Evolutionary conservation across 257 asterid species (phyloP).

Genomic region (Haberlea rhodopensis): DNA sequence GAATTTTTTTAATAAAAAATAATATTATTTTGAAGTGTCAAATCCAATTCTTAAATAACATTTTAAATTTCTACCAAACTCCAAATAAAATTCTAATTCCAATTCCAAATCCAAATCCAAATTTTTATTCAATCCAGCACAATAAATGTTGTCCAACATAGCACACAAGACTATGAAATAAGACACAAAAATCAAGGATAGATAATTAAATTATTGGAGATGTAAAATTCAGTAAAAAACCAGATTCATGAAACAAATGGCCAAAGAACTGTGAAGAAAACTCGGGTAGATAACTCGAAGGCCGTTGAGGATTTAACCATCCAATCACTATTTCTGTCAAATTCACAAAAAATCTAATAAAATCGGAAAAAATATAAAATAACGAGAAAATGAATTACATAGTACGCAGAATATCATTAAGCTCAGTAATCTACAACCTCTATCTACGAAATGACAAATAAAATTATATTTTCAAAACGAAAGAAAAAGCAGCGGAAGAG

Average conservation of each 20-base stretch:
- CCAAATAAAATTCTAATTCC: too few species aligned
- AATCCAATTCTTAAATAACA: too few species aligned
- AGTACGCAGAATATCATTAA: neutral
- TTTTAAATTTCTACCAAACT: too few species aligned
- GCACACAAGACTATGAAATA: too few species aligned
- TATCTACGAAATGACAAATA: neutral
- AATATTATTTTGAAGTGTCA: too few species aligned
- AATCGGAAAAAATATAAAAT: neutral
- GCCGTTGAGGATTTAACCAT: neutral
- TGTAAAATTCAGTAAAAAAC: neutral
- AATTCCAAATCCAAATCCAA: too few species aligned
- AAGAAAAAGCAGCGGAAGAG: neutral
- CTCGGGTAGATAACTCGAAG: neutral
- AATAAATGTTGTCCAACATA: neutral
- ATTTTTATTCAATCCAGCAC: too few species aligned
- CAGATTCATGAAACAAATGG: too few species aligned
- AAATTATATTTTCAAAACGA: neutral
- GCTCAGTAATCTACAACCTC: neutral
- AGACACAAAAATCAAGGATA: too few species aligned
- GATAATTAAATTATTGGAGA: too few species aligned
- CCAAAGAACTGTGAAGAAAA: neutral
- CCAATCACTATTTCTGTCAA: neutral
- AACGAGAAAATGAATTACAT: neutral
- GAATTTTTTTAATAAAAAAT: too few species aligned
- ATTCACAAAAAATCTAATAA: neutral